These are phyloP conservation scores for Bryopsis sp. DNA, from an alignment of 139 green algal species.

Conservation along the genomic window DNA sequence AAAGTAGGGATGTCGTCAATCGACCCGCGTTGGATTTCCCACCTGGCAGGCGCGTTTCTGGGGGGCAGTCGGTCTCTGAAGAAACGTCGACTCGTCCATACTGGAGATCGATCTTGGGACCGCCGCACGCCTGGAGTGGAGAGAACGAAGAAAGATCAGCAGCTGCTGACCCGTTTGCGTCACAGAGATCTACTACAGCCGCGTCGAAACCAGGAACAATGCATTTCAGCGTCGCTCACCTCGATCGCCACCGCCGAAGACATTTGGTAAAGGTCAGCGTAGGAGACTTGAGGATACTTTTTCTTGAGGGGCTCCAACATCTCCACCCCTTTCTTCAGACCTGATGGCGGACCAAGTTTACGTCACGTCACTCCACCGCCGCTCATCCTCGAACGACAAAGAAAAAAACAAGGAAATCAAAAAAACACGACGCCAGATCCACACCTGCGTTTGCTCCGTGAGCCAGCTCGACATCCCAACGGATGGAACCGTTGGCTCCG, in stretches of 20 bases:
- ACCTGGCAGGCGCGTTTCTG: slow-evolving; percentile 74
- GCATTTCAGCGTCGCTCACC: not conserved
- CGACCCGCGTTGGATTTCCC: not conserved
- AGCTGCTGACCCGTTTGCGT: not conserved
- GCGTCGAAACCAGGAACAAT: not conserved
- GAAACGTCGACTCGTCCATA: slow-evolving; percentile 68
- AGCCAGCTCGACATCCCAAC: slow-evolving; percentile 75
- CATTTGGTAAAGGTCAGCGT: slow-evolving; percentile 29
- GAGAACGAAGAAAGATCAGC: not conserved
- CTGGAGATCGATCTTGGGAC: slow-evolving; percentile 75
- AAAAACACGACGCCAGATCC: slow-evolving; percentile 2
- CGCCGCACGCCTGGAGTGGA: slow-evolving; percentile 54
- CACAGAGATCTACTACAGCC: too few relatives aligned
- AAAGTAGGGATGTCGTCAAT: too few relatives aligned
- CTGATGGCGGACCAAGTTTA: too few relatives aligned
- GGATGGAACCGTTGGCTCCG: slow-evolving; percentile 74
- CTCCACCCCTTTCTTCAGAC: slow-evolving; percentile 17
- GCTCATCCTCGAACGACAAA: too few relatives aligned
- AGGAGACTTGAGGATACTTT: slow-evolving; percentile 22
- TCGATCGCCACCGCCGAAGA: slow-evolving; percentile 21
- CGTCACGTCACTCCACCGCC: too few relatives aligned
- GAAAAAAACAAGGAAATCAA: not conserved
- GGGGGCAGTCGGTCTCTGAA: slow-evolving; percentile 38
- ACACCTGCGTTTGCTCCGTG: slow-evolving; percentile 74
- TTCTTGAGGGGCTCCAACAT: slow-evolving; percentile 22